Evolutionary conservation across 2,329 filamentous ascomycete genomes (phyloP).

Genomic region (Arthrinium phaeospermum): DNA sequence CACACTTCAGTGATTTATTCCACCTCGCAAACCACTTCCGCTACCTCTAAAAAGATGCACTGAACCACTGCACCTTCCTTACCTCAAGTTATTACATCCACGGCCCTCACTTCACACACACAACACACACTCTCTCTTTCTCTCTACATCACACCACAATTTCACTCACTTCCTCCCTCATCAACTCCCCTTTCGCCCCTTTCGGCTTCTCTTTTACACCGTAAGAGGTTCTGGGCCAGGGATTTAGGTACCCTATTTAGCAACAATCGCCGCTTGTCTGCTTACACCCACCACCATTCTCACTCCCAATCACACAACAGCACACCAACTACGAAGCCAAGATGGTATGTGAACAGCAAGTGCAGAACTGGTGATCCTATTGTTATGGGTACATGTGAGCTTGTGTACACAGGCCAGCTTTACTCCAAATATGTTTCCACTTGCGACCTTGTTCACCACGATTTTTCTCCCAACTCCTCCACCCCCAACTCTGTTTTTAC

Average conservation of each 20-base stretch:
- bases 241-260: neutral
- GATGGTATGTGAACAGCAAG: slow-evolving; percentile 27
- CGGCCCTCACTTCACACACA: no score
- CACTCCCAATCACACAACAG: neutral
- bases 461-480: neutral
- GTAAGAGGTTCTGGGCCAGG: neutral
- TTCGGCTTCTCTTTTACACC: neutral
- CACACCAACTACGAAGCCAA: slow-evolving; percentile 17
- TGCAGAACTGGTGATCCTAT: neutral
- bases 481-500: neutral
- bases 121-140: neutral
- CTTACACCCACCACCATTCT: neutral
- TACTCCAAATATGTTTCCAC: no score
- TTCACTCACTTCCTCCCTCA: neutral
- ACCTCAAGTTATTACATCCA: neutral
- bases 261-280: neutral
- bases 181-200: neutral
- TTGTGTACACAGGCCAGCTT: slow-evolving; percentile 20
- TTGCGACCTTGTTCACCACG: neutral
- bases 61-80: neutral
- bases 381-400: neutral
- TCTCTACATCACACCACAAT: neutral
- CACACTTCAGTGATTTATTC: neutral
- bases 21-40: neutral
- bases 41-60: neutral